Evolutionary conservation across 805 yeast species (phyloP), one percentile per base, ranked within the genome.

Genomic region (Candida coleopterorum): DNA sequence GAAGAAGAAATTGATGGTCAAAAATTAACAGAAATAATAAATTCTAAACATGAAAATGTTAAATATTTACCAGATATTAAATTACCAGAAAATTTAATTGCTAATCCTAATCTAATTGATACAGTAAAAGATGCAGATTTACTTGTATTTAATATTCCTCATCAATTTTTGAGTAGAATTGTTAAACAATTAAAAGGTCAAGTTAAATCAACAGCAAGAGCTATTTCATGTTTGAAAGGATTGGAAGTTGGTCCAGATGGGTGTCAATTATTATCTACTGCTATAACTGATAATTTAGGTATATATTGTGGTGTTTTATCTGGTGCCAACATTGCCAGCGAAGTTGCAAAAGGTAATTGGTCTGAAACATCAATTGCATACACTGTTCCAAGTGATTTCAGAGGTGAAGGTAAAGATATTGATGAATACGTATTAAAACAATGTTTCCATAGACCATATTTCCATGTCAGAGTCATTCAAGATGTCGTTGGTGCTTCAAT

Each of bases 281-380:
- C 77, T 51, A 84, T 93, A 55, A 75, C 85, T 37, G 85, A 86
- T 51, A 74, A 78, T 50, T 74, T 93, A 48, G 90, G 89, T 23
- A 77, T 93, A 43, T 77, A 84, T 61, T 89, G 97, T 70, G 98
- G 98, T 64, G 97, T 94, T 15, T 74, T 93, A 37, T 84, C 95
- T 1, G 98, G 98, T 44, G 98, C 98, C 38, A 93, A 93, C 69
- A 74, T 93, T 52, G 98, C 98, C 29, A 87, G 94, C 32, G 98
- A 93, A 64, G 96, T 93, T 43, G 98, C 98, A 42, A 77, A 76
- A 59, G 85, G 86, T 63, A 84, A 84, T 64, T 93, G 95, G 94
- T 88, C 96, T 14, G 98, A 93, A 68, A 93, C 98, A 42, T 89
- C 98, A 9, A 87, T 93, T 46, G 98, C 97, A 16, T 93, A 86